A percentile compares a stretch with the other conserved stretches of the same genome.
Conservation (phyloP, 495 filamentous ascomycete species). For the Penicillium roqueforti region DNA sequence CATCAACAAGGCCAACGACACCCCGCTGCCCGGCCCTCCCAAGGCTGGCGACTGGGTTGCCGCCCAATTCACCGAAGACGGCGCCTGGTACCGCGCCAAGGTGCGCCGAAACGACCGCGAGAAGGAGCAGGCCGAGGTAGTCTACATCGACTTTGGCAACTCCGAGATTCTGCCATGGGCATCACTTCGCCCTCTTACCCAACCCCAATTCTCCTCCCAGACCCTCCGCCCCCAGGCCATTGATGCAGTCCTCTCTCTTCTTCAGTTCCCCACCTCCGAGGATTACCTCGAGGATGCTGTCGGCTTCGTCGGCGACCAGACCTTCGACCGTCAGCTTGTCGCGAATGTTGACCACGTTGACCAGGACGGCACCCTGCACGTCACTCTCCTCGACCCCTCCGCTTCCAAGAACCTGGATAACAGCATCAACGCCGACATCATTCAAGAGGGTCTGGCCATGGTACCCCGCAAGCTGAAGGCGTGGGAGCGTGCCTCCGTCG, state of each 20-base stretch:
- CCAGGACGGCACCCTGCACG: slow-evolving; percentile 70
- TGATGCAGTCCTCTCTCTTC: slow-evolving; percentile 81
- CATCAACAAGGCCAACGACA: slow-evolving; percentile 65
- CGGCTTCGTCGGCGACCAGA: slow-evolving; percentile 62
- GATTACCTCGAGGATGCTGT: slow-evolving; percentile 82
- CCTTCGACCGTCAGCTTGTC: slow-evolving; percentile 66
- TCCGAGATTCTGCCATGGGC: slow-evolving; percentile 81
- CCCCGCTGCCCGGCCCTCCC: slow-evolving; percentile 66
- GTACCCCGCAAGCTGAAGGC: slow-evolving; percentile 82
- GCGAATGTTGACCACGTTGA: slow-evolving; percentile 83
- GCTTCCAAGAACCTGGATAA: slow-evolving; percentile 58
- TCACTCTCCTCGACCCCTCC: slow-evolving; percentile 77
- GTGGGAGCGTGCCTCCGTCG: slow-evolving; percentile 75
- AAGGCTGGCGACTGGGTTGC: slow-evolving; percentile 89
- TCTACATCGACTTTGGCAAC: slow-evolving; percentile 97
- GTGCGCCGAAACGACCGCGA: slow-evolving; percentile 89
- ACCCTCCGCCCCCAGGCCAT: slow-evolving; percentile 82
- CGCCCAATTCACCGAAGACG: slow-evolving; percentile 81
- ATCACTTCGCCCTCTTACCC: slow-evolving; percentile 69
- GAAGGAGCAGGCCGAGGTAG: slow-evolving; percentile 78
- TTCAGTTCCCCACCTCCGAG: slow-evolving; percentile 72
- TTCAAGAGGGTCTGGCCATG: slow-evolving; percentile 81
- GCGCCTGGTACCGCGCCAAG: slow-evolving; percentile 90
- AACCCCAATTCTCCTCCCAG: slow-evolving; percentile 70
- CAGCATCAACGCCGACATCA: slow-evolving; percentile 81